These are phyloP conservation scores for Huntiella savannae DNA, from an alignment of 2,329 filamentous ascomycete genomes.

Conservation along the genomic window DNA sequence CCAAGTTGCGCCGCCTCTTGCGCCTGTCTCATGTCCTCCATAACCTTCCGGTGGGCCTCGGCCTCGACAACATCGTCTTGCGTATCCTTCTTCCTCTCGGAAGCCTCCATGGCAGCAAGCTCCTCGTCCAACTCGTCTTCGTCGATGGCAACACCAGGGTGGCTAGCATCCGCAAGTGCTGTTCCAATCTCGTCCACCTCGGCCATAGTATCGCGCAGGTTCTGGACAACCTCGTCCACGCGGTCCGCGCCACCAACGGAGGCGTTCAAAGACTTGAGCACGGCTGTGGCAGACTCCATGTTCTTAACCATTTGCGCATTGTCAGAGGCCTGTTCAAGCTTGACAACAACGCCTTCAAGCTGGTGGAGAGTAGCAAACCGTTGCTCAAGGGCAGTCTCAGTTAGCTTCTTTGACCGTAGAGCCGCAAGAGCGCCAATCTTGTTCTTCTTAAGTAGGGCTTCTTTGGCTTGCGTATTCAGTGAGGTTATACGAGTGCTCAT, in stretches of 20 bases:
- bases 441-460: constrained; percentile 55
- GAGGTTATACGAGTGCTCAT: constrained; percentile 48
- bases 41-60: constrained; percentile 20
- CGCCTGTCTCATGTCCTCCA: constrained; percentile 19
- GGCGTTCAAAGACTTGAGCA: constrained; percentile 53
- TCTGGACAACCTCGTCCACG: constrained; percentile 58
- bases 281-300: constrained; percentile 60
- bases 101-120: constrained; percentile 52
- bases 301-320: constrained; percentile 68
- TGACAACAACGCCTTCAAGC: constrained; percentile 65
- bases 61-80: constrained; percentile 25
- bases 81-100: constrained; percentile 32
- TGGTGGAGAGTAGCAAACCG: constrained; percentile 58
- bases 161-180: constrained; percentile 46
- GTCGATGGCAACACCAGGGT: constrained; percentile 37
- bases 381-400: constrained; percentile 52
- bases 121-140: constrained; percentile 78
- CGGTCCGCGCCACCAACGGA: constrained; percentile 58
- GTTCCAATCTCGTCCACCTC: constrained; percentile 66
- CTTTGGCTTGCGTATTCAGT: constrained; percentile 45
- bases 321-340: constrained; percentile 69
- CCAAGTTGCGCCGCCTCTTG: constrained; percentile 30
- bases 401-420: constrained; percentile 64
- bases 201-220: constrained; percentile 59
- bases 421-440: constrained; percentile 56